A percentile compares a stretch with the other conserved stretches of the same genome.
Conservation (phyloP, 179 eudicot genomes). For the Actinidia polygama region DNA sequence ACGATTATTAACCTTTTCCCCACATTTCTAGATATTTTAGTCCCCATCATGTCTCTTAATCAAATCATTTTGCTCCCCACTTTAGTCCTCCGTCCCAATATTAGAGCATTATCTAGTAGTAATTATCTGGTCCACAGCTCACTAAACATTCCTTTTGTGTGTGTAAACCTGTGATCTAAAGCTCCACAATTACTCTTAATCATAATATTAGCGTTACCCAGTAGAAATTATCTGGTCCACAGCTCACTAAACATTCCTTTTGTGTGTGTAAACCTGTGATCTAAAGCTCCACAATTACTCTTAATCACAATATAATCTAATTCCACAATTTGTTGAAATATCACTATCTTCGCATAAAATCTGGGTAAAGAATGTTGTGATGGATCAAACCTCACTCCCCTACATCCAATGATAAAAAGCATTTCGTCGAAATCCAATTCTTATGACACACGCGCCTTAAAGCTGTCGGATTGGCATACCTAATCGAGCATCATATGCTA, state of each 20-base stretch:
- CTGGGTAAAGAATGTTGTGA: too few species aligned
- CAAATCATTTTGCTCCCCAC: constrained; percentile 33
- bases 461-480: too few species aligned
- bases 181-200: not conserved
- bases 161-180: not conserved
- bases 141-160: not conserved
- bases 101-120: not conserved
- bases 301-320: too few species aligned
- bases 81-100: not conserved
- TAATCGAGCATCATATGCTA: too few species aligned
- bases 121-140: not conserved
- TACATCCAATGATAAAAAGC: too few species aligned
- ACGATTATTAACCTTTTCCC: constrained; percentile 3
- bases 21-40: constrained; percentile 17
- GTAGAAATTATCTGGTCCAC: too few species aligned
- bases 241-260: not conserved
- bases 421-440: too few species aligned
- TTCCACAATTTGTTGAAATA: too few species aligned
- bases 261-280: not conserved
- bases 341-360: too few species aligned
- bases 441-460: too few species aligned
- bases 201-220: too few species aligned
- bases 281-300: not conserved
- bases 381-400: too few species aligned
- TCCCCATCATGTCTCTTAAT: constrained; percentile 20